These are phyloP conservation scores for Setomelanomma holmii DNA, from an alignment of 2,329 filamentous ascomycete species.

Conservation along the genomic window DNA sequence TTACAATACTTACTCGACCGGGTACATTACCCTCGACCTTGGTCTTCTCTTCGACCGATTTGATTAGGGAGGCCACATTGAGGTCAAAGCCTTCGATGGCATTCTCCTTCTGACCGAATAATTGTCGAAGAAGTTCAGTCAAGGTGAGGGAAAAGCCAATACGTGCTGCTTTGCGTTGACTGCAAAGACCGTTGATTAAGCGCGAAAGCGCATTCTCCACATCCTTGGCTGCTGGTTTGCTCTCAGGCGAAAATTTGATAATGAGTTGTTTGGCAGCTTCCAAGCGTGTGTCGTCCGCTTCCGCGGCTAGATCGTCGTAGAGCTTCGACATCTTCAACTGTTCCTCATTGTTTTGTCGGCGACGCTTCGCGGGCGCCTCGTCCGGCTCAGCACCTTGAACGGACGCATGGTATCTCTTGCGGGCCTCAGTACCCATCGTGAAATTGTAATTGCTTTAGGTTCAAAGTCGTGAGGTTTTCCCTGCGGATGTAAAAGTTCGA, in stretches of 20 bases:
- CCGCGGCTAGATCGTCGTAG: conserved; percentile 56
- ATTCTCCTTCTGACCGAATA: conserved; percentile 61
- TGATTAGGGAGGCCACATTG: conserved; percentile 55
- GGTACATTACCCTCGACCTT: conserved; percentile 59
- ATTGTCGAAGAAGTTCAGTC: conserved; percentile 77
- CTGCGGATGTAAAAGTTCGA: neutral
- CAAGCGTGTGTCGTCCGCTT: conserved; percentile 53
- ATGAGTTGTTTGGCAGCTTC: conserved; percentile 56
- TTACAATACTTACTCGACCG: conserved; percentile 55
- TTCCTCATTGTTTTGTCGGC: conserved; percentile 47
- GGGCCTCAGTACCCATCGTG: conserved; percentile 35
- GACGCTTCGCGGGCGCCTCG: conserved; percentile 38
- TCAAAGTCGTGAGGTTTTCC: no score
- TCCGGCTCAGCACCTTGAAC: conserved; percentile 19
- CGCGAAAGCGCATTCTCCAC: conserved; percentile 51
- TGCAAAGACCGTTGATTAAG: conserved; percentile 87
- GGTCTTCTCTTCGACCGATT: conserved; percentile 61
- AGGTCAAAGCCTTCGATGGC: conserved; percentile 43
- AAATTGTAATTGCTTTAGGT: no score
- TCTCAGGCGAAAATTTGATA: conserved; percentile 49
- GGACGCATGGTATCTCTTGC: conserved; percentile 38
- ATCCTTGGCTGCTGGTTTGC: conserved; percentile 44
- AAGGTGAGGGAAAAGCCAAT: conserved; percentile 89
- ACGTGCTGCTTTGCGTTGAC: conserved; percentile 85
- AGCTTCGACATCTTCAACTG: conserved; percentile 54